Evolutionary conservation across 148 eudicot species (phyloP).

Genomic region (Mesembryanthemum crystallinum): DNA sequence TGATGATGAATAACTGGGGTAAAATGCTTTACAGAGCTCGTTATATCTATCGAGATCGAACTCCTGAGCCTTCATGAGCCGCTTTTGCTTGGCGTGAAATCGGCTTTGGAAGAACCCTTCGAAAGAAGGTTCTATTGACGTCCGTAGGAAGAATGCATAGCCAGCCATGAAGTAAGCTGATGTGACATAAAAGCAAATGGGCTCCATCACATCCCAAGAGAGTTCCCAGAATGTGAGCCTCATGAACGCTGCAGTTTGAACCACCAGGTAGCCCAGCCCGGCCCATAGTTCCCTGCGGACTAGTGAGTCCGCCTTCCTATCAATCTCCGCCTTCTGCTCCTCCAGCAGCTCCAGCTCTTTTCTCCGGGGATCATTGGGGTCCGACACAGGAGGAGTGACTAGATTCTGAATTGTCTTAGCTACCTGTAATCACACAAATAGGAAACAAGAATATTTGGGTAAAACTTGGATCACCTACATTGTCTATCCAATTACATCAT

Average conservation of each 20-base stretch:
- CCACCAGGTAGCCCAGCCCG: slow-evolving; percentile 66
- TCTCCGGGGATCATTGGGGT: slow-evolving; percentile 39
- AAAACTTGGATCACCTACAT: slow-evolving; percentile 40
- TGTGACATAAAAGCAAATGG: slow-evolving; percentile 86
- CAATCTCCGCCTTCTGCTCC: slow-evolving; percentile 58
- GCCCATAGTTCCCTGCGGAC: slow-evolving; percentile 77
- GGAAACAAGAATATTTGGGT: slow-evolving; percentile 39
- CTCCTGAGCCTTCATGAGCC: slow-evolving; percentile 40
- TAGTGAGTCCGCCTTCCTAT: slow-evolving; percentile 56
- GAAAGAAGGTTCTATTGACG: slow-evolving; percentile 79
- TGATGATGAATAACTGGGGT: slow-evolving; percentile 25
- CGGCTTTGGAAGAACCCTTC: slow-evolving; percentile 89
- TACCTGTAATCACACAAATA: slow-evolving; percentile 53
- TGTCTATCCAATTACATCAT: background rate
- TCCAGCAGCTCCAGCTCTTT: slow-evolving; percentile 61
- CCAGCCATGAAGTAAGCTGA: slow-evolving; percentile 82
- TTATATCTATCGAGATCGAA: slow-evolving; percentile 56
- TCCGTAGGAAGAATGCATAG: slow-evolving; percentile 74
- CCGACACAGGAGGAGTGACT: slow-evolving; percentile 28
- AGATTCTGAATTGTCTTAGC: slow-evolving; percentile 61
- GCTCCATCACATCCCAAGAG: slow-evolving; percentile 99
- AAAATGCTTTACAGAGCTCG: slow-evolving; percentile 53
- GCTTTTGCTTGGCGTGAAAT: slow-evolving; percentile 58
- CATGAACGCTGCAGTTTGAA: slow-evolving; percentile 85
- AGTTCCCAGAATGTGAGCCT: slow-evolving; percentile 97